phyloP scores from a whole-genome alignment of 305 asterid species.

The Fraxinus albicans region DNA sequence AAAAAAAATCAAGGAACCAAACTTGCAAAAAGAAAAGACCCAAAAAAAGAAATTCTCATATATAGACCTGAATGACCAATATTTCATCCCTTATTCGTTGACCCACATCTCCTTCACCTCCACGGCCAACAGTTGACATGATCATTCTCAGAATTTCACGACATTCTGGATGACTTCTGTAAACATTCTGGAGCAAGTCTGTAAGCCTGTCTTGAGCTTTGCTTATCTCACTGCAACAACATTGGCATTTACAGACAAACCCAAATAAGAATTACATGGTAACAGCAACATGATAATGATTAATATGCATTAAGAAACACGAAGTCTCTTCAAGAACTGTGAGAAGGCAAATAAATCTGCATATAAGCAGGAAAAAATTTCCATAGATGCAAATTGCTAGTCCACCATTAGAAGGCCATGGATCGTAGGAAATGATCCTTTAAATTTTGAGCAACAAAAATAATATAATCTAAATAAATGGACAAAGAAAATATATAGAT shows the following conservation, averaged over 20 bases:
- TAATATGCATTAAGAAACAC: conserved; percentile 2
- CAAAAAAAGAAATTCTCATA: conserved; percentile 1
- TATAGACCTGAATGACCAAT: conserved; percentile 82
- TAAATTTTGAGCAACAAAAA: conserved; percentile 4
- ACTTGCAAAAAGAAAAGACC: conserved; percentile 6
- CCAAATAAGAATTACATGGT: background rate
- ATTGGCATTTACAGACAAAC: conserved; percentile 16
- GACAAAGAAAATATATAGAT: conserved; percentile 20
- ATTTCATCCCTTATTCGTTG: conserved; percentile 99
- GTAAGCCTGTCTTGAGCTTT: conserved; percentile 98
- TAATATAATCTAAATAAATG: conserved; percentile 14
- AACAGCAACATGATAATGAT: background rate
- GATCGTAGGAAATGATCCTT: background rate
- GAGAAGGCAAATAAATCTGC: conserved; percentile 8
- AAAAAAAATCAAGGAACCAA: conserved; percentile 1
- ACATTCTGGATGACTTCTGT: conserved; percentile 57
- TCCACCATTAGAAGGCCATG: conserved; percentile 10
- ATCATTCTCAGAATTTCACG: conserved; percentile 86
- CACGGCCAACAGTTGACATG: conserved; percentile 98
- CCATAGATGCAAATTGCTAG: conserved; percentile 7
- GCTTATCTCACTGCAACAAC: conserved; percentile 85
- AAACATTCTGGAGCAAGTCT: conserved; percentile 71
- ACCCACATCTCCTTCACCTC: conserved; percentile 99
- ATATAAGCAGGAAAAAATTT: conserved; percentile 3
- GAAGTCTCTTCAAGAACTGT: conserved; percentile 16